Evolutionary conservation across 1,284 basidiomycete species (phyloP), one percentile per base, ranked within the genome.

Genomic region (Taiwanofungus camphoratus): DNA sequence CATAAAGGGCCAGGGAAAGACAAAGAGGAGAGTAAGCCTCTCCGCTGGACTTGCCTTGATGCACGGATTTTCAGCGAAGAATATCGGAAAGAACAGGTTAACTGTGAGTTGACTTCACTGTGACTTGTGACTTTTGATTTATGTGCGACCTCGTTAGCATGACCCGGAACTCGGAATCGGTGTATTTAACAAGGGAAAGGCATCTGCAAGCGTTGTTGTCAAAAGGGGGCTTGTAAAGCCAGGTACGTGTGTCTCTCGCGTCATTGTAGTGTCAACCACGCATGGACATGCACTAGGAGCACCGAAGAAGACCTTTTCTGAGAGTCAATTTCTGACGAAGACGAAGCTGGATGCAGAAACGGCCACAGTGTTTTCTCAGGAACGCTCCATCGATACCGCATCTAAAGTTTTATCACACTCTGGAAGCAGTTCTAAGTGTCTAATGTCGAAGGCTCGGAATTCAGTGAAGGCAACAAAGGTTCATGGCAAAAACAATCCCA

Each of bases 141-240:
- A 38, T 45, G 39, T 22, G 35, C 19, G 4, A 11, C 40, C 46
- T 21, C 12, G 30, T 5, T 54, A 82, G 73, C 58, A 70, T 36
- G 74, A 66, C 52, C 70, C 67, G 12, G 76, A 67, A 51, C 70
- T 66, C 9, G 61, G 57, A 24, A 58, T 73, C 22, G 85, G 85
- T 6, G 82, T 88, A 2, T 88, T 88, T 53, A 73, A 66, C 51
- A 86, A 79, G 58, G 85, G 85, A 0, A 86, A 73, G 51, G 78
- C 82, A 7, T 88, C 85, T 0, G 55, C 53, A 7, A 76, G 71
- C 48, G 66, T 54, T n/a, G 32, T 56, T 32, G 32, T 51, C 6
- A 54, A 53, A 32, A 51, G 45, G 15, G 2, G 21, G 4, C 46
- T 42, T 15, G 1, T 7, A 33, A 9, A 40, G 20, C 9, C 50